phyloP scores from a whole-genome alignment of 192 early-diverging fungal genomes.

The Backusella morwellensis region DNA sequence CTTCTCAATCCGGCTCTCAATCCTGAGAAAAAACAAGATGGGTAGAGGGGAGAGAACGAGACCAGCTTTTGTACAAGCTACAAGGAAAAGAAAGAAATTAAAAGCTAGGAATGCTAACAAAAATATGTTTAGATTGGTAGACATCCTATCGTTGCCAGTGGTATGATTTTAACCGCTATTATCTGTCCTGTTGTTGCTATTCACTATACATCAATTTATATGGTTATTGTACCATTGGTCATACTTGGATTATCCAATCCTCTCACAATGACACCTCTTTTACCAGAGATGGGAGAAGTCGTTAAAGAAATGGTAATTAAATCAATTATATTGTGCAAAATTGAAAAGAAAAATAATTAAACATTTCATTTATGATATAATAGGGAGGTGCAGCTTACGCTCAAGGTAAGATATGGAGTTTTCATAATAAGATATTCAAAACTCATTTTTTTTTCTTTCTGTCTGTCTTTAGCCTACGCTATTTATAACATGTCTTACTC shows the following conservation, averaged over 20 bases:
- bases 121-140: slow-evolving; percentile 35
- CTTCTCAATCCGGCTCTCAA: neutral
- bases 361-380: neutral
- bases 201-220: slow-evolving; percentile 27
- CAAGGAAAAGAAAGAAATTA: neutral
- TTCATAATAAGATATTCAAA: neutral
- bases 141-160: slow-evolving; percentile 40
- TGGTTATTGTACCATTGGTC: slow-evolving; percentile 42
- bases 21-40: too few species aligned
- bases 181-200: slow-evolving; percentile 41
- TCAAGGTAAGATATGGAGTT: slow-evolving; percentile 20
- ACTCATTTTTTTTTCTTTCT: neutral
- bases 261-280: slow-evolving; percentile 57
- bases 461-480: slow-evolving; percentile 48
- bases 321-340: slow-evolving; percentile 38
- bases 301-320: slow-evolving; percentile 63
- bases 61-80: neutral
- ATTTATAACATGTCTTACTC: slow-evolving; percentile 77
- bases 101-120: neutral
- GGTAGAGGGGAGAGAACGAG: neutral
- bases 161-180: slow-evolving; percentile 48
- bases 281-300: slow-evolving; percentile 69
- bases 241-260: slow-evolving; percentile 54
- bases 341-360: neutral
- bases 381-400: slow-evolving; percentile 36